Evolutionary conservation across 306 rosid genomes (phyloP).

Genomic region (Prunus salicina): DNA sequence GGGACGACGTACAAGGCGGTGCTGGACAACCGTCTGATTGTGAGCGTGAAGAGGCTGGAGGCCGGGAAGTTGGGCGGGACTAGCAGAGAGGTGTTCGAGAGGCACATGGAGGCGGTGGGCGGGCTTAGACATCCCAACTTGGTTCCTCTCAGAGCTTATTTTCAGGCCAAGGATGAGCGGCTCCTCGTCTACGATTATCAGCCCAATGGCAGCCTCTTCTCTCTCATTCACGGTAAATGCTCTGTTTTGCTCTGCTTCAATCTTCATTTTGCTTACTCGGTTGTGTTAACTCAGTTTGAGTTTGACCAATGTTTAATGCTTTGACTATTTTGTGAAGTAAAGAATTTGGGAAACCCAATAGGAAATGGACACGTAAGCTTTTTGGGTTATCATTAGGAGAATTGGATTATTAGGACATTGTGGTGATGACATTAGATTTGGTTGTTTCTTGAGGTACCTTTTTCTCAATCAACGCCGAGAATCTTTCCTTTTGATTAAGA

Average conservation of each 20-base stretch:
- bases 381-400: neutral
- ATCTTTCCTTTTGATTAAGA: slow-evolving; percentile 39
- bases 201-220: slow-evolving; percentile 80
- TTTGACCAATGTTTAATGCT: neutral
- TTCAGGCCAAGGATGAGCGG: slow-evolving; percentile 83
- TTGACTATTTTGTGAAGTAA: neutral
- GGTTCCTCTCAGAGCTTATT: slow-evolving; percentile 76
- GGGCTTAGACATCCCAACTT: slow-evolving; percentile 84
- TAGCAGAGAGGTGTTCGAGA: slow-evolving; percentile 53
- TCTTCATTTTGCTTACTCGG: neutral
- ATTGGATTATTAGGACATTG: neutral
- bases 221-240: slow-evolving; percentile 74
- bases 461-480: slow-evolving; percentile 35
- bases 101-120: slow-evolving; percentile 86
- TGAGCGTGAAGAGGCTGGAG: slow-evolving; percentile 77
- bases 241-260: neutral
- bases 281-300: neutral
- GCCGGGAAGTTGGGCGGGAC: slow-evolving; percentile 50
- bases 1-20: slow-evolving; percentile 85
- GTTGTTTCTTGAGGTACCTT: neutral
- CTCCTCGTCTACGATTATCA: slow-evolving; percentile 76
- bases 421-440: slow-evolving; percentile 30
- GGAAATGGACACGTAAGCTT: neutral
- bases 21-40: slow-evolving; percentile 81
- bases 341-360: neutral